Evolutionary conservation across 768 basidiomycete genomes (phyloP), one percentile per base, ranked within the genome.

Genomic region (Termitomyces bulborhizus): DNA sequence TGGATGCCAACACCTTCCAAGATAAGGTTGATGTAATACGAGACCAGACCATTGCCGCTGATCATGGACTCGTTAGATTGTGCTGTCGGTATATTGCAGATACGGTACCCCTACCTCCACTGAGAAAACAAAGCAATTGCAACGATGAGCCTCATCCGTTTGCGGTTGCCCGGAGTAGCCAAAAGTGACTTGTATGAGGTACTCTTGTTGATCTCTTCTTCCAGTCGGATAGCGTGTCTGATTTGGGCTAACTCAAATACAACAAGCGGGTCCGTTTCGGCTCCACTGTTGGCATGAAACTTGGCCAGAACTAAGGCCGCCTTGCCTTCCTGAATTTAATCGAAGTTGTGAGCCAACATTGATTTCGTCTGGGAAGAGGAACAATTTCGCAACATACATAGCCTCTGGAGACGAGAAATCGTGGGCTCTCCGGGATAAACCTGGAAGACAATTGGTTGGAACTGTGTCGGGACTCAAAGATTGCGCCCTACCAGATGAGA

Each of bases 21-120:
- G 3, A 89, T 79, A 15, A 85, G 69, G 58, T 85, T 81, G 60
- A 90, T 86, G 64, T 90, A 90, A 67, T 85, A 88, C 1, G 84
- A 85, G 1, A 88, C 80, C 32, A 88, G 69, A 15, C 85, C 86
- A 51, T 86, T 87, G 1, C 85, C 85, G 49, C 83, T 83, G 53
- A 34, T 29, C 12, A 41, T 34, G 16, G 27, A 11, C 1, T 45
- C 32, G 58, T 44, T 46, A 55, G 56, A 46, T 39, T 11, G 36
- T 36, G 12, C 26, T 29, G 31, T 24, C 27, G 53, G 21, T 53
- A 26, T 11, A 51, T n/a, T 27, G 12, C 8, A 27, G 21, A 26
- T 42, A 26, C 54, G 2, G 24, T 26, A 2, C 21, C 51, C 72
- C 42, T 51, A 83, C 81, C 82, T 84, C 88, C 86, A 90, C 57